These are phyloP conservation scores for Colletotrichum karsti DNA, from an alignment of 2,329 filamentous ascomycete species.

Conservation along the genomic window DNA sequence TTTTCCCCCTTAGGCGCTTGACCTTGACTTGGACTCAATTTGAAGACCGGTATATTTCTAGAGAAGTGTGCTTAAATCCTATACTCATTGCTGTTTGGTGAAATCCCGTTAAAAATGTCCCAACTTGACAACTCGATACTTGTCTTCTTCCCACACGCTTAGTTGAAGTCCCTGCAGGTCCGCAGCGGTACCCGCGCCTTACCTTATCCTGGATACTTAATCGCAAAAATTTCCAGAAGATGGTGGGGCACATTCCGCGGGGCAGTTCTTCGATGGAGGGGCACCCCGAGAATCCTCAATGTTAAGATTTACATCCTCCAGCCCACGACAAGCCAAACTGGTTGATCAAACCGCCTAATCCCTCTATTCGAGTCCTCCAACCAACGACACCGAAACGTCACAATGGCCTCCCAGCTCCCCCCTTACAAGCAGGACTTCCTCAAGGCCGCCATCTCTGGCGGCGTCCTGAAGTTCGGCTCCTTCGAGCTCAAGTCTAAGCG, in stretches of 20 bases:
- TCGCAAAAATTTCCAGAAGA: slow-evolving; percentile 2
- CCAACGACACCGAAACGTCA: slow-evolving; percentile 19
- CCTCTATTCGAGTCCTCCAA: background rate
- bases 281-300: slow-evolving; percentile 1
- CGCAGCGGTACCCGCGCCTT: background rate
- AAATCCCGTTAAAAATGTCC: too few relatives aligned
- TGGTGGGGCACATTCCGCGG: slow-evolving; percentile 22
- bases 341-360: background rate
- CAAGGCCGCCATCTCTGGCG: slow-evolving; percentile 71
- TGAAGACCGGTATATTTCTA: too few relatives aligned
- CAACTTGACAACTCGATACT: too few relatives aligned
- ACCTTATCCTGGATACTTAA: background rate
- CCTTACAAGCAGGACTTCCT: slow-evolving; percentile 80
- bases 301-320: slow-evolving; percentile 13
- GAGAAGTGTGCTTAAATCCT: too few relatives aligned
- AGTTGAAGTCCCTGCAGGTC: background rate
- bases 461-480: slow-evolving; percentile 81
- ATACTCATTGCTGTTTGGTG: too few relatives aligned
- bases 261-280: slow-evolving; percentile 23
- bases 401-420: slow-evolving; percentile 56
- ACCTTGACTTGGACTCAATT: background rate
- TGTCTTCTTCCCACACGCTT: too few relatives aligned
- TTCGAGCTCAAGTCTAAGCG: slow-evolving; percentile 94
- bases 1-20: background rate
- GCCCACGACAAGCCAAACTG: slow-evolving; percentile 17